phyloP scores from a whole-genome alignment of 352 stramenopile species.

The Globisporangium sylvaticum region DNA sequence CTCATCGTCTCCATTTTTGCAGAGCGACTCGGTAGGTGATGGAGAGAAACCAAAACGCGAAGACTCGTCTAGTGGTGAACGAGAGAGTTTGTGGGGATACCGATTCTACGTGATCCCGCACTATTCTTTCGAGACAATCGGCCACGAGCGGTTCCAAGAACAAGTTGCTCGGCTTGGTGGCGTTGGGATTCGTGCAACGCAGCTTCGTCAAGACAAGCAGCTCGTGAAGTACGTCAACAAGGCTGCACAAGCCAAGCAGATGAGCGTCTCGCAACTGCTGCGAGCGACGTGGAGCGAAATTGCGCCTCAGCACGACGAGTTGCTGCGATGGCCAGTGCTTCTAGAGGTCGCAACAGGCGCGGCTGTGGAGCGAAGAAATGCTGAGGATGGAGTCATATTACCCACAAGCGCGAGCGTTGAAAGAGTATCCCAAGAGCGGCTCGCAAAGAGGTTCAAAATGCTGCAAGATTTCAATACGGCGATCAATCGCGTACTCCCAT shows the following conservation, averaged over 20 bases:
- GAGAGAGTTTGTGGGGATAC: constrained; percentile 48
- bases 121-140: constrained; percentile 47
- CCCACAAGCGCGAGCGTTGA: constrained; percentile 3
- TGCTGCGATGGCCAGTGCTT: constrained; percentile 67
- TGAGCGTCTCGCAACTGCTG: constrained; percentile 48
- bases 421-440: constrained; percentile 24
- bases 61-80: background rate
- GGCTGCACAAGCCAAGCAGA: constrained; percentile 35
- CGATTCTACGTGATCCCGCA: constrained; percentile 73
- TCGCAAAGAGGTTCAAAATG: constrained; percentile 64
- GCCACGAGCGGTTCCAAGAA: constrained; percentile 44
- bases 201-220: constrained; percentile 52
- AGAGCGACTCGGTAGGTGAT: background rate
- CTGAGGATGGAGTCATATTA: background rate
- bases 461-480: constrained; percentile 70
- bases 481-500: constrained; percentile 57
- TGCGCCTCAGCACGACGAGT: constrained; percentile 47
- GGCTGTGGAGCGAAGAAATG: background rate
- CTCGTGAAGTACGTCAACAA: constrained; percentile 80
- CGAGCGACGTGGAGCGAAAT: constrained; percentile 57
- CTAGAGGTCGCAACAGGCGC: constrained; percentile 51
- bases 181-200: constrained; percentile 2
- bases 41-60: background rate
- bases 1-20: constrained; percentile 24
- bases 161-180: constrained; percentile 24